Base-by-base conservation (phyloP, 495 filamentous ascomycete species). In the Hypoxylon intermedium region DNA sequence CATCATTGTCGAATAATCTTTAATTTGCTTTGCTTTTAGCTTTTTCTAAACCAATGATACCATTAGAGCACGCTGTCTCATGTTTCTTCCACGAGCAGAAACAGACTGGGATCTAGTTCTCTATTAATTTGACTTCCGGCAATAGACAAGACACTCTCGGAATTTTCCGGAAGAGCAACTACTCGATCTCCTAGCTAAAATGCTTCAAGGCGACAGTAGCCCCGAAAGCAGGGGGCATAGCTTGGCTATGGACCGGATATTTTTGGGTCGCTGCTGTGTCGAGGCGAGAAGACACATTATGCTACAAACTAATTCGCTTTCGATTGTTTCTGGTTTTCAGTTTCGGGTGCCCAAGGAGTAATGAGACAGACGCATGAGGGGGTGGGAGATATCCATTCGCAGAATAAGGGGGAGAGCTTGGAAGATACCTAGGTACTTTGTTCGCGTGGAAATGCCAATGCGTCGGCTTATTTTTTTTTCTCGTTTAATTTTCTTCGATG, bases 31-130 rank as follows among this genome's bases (percentile, higher is more conserved):
- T 40, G 52, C 40, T 51, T 67, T 50, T 59, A 16, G 45, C 18
- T 31, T 47, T 60, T 57, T 58, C 40, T 59, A 51, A 61, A 57
- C 61, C 53, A 21, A 71, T 71, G 68, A 71, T 71, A 71, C 68
- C 68, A 71, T 44, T 71, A 67, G 68, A 71, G 60, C 56, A 63
- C 56, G 44, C 20, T 12, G 48, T 58, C 44, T 26, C 42, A 42
- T 61, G 44, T 64, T 60, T 46, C 48, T 54, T 62, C 50, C 65
- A 21, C 43, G 33, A 41, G 54, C 49, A 63, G 48, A 47, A 36
- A 24, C 56, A 65, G 51, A 60, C 51, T 55, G 51, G 45, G 41
- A 60, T 55, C 45, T 52, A 26, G 28, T 52, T 47, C 58, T 52
- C 43, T 62, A 46, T 41, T 16, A 34, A 7, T 47, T 36, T 20